Base-by-base conservation (phyloP, 1,284 basidiomycete species). In the Leccinum colubrinum region DNA sequence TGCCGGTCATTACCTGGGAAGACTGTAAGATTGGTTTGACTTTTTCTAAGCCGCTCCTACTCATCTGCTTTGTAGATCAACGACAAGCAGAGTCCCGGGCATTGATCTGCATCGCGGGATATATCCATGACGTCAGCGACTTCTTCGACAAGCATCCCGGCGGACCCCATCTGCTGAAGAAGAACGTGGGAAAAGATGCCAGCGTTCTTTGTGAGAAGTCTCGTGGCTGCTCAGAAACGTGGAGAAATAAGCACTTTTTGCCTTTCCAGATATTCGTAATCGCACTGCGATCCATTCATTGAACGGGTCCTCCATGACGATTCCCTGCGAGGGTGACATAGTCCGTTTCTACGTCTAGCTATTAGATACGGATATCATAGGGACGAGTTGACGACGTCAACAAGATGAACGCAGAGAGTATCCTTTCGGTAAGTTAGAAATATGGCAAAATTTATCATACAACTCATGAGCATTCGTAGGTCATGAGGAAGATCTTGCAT, bases 111-210 rank as follows among this genome's bases (percentile, higher is more conserved):
- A 81, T 95, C 66, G 87, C 88, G 56, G 93, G 93, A 11, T 95
- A 93, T 81, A 94, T 95, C 66, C 93, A 95, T 76, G 94, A 96
- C 67, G 86, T 93, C 59, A 80, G 86, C 3, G 77, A 81, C 14
- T 95, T 95, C 77, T 82, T 90, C 64, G 89, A 94, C 62, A 88
- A 94, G 72, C 93, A 96, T 76, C 94, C 94, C 22, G 94, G 91
- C 55, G 80, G 80, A 15, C 79, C 83, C 7, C 83, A 86, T 70
- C 74, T 91, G 22, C 76, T 93, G 67, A 83, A 85, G 72, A 85
- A 86, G 67, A 85, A 82, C 50, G 85, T 91, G 66, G 90, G 90
- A 51, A 88, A 86, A 68, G 94, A 95, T 70, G 93, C 91, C 3
- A 93, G 92, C 93, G 1, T 95, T 96, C 85, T 94, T 94, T 72